These are phyloP conservation scores for Ascoidea rubescens DNA, from an alignment of 805 yeast genomes.

Conservation along the genomic window DNA sequence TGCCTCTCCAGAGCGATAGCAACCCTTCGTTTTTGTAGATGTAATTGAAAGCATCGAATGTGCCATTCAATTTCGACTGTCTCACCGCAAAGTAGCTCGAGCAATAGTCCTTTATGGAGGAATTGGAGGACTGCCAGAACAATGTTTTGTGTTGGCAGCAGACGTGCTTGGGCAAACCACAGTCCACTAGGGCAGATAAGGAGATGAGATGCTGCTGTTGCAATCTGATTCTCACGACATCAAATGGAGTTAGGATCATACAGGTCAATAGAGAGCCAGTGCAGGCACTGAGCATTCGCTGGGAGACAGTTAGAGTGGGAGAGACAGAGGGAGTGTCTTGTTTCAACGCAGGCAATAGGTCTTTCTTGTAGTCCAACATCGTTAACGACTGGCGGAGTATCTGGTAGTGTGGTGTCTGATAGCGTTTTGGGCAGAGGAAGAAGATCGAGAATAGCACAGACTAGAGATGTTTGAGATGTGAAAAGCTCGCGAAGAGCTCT, in stretches of 20 bases:
- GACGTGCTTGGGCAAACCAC: slow-evolving; percentile 18
- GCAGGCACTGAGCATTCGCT: slow-evolving; percentile 69
- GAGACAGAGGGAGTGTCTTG: not conserved
- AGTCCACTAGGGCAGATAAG: slow-evolving; percentile 16
- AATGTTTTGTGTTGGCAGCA: slow-evolving; percentile 10
- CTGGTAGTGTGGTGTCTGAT: too few species aligned
- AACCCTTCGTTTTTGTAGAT: slow-evolving; percentile 67
- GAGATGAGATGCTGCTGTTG: slow-evolving; percentile 57
- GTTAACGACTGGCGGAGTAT: too few species aligned
- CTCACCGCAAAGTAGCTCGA: slow-evolving; percentile 15
- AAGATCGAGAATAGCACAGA: too few species aligned
- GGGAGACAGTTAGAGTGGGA: slow-evolving; percentile 2
- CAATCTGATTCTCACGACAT: slow-evolving; percentile 61
- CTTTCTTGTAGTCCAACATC: slow-evolving; percentile 10
- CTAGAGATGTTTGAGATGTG: too few species aligned
- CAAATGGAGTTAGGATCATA: slow-evolving; percentile 65
- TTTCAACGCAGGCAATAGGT: not conserved
- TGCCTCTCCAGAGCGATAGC: slow-evolving; percentile 76
- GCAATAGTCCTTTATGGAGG: slow-evolving; percentile 2
- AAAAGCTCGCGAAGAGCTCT: too few species aligned
- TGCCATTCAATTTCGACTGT: slow-evolving; percentile 35
- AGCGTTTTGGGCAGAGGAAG: too few species aligned
- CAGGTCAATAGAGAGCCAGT: slow-evolving; percentile 65
- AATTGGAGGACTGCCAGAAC: slow-evolving; percentile 12
- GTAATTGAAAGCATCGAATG: slow-evolving; percentile 56